Evolutionary conservation across 805 yeast species (phyloP), one percentile per base, ranked within the genome.

Genomic region (Yarrowia yakushimensis): DNA sequence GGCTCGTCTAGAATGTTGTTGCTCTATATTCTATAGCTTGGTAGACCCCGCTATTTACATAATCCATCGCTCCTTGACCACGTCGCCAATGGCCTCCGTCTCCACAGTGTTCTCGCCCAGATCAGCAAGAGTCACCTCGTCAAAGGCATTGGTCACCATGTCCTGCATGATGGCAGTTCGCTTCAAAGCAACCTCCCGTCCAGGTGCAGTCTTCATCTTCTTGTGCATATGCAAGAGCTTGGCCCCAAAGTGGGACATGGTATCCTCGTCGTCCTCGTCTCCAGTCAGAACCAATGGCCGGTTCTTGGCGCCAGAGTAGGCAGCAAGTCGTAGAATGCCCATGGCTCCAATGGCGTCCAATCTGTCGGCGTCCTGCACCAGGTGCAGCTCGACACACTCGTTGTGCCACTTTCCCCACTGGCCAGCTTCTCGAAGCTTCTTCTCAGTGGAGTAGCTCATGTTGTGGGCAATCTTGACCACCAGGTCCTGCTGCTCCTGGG

Each of bases 301-400:
- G 62, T 65, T 65, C 17, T 65, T 64, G 33, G 67, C 69, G 9
- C 71, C 70, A 4, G 75, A 69, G 55, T 67, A 75, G 17, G 74
- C 75, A 6, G 74, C 69, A 8, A 68, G 71, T n/a, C 77, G 66
- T 39, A 74, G 67, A 33, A 74, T 65, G 27, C 77, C 77, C 59
- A 74, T 63, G 6, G 71, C 72, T 17, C 77, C 77, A 60, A 73
- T 72, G 6, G 77, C 77, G 37, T 75, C 77, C n/a, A 74, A 65
- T 23, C 73, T 48, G 73, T 81, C 83, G 8, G 77, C 77, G 55
- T 74, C 77, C 63, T 70, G 72, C 9, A 74, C 76, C 67, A 75
- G 71, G 41, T 71, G 73, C 50, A 72, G 67, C 63, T 73, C 76
- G 8, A 31, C 30, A 54, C 72, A 69, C 4, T 57, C 65, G 15